These are phyloP conservation scores for Geranium incanum DNA, from an alignment of 441 rosid genomes.

Conservation along the genomic window DNA sequence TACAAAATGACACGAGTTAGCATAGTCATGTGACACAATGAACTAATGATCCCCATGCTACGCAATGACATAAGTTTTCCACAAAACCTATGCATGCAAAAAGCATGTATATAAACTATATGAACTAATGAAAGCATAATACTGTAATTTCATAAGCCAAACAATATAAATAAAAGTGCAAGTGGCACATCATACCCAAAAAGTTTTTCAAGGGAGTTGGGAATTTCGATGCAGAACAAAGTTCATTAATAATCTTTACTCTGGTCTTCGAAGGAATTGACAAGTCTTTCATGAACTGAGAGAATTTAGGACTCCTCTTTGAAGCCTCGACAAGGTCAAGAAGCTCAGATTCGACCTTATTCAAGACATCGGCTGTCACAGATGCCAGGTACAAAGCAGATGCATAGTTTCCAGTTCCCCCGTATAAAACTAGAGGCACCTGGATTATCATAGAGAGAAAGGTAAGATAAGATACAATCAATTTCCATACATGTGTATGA, in stretches of 20 bases:
- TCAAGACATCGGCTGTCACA: slow-evolving; percentile 52
- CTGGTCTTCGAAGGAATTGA: slow-evolving; percentile 55
- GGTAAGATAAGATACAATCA: slow-evolving; percentile 4
- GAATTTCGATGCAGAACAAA: slow-evolving; percentile 55
- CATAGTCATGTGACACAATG: neutral
- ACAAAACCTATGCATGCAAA: neutral
- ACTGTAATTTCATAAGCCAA: neutral
- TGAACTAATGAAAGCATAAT: neutral
- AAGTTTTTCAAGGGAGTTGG: slow-evolving; percentile 58
- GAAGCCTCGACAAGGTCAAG: slow-evolving; percentile 53
- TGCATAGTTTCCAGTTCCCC: slow-evolving; percentile 87
- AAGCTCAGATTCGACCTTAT: slow-evolving; percentile 69
- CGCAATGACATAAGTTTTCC: neutral
- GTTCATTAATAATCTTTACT: slow-evolving; percentile 51
- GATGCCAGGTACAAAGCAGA: slow-evolving; percentile 67
- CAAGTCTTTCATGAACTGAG: slow-evolving; percentile 67
- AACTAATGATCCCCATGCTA: neutral
- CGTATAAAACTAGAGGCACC: slow-evolving; percentile 72
- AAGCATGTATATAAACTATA: neutral
- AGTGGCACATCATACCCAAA: slow-evolving; percentile 42
- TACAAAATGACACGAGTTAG: neutral
- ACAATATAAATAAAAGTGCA: neutral
- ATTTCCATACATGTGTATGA: neutral
- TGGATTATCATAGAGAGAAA: slow-evolving; percentile 24
- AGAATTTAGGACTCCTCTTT: slow-evolving; percentile 46